phyloP scores from a whole-genome alignment of 176 grass and related monocot genomes.

The Carex kokanica region DNA sequence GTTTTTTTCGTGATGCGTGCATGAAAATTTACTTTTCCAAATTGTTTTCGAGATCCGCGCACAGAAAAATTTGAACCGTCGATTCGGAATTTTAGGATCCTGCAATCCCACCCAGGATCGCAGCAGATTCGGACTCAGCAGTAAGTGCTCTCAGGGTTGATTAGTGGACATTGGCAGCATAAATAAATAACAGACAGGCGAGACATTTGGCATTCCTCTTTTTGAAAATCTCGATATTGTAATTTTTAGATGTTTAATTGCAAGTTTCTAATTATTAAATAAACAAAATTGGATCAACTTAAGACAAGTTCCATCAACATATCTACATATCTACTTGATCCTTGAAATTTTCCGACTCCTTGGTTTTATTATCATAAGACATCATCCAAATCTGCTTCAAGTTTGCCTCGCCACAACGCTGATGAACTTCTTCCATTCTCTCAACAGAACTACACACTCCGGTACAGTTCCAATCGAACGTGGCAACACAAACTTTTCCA shows the following conservation, averaged over 20 bases:
- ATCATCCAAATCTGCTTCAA: conserved; percentile 18
- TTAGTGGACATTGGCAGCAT: no score
- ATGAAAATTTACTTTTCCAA: no score
- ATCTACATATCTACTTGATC: background rate
- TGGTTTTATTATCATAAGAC: conserved; percentile 19
- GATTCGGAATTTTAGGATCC: no score
- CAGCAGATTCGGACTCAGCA: no score
- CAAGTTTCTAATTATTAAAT: background rate
- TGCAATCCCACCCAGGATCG: no score
- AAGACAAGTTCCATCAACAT: background rate
- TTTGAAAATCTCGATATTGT: background rate
- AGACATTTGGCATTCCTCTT: no score
- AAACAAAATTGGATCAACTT: background rate
- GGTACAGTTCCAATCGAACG: conserved; percentile 26
- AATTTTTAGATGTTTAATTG: background rate
- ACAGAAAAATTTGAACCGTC: no score
- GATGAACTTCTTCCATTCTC: conserved; percentile 22
- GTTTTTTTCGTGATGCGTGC: no score
- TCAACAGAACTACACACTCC: conserved; percentile 21
- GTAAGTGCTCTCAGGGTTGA: no score
- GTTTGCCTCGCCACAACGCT: conserved; percentile 18
- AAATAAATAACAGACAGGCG: no score
- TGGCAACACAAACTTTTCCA: conserved; percentile 13
- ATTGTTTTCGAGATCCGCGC: no score
- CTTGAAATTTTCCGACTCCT: background rate